phyloP scores from a whole-genome alignment of 2,329 filamentous ascomycete species.

The Camillea tinctor region DNA sequence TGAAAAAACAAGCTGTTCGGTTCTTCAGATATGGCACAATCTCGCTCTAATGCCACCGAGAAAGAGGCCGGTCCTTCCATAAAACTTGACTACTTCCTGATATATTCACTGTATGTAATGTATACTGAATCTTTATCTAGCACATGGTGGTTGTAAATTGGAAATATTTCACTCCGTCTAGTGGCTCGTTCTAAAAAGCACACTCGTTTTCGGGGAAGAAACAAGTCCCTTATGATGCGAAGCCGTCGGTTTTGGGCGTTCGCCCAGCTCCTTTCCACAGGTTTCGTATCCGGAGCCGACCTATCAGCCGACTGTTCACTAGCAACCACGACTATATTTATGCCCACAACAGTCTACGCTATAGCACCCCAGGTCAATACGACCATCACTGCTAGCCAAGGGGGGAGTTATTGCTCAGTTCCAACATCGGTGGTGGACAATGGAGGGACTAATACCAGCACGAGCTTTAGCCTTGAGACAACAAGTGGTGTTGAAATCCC shows the following conservation, averaged over 20 bases:
- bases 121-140: neutral
- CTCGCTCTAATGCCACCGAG: neutral
- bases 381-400: constrained; percentile 5
- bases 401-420: constrained; percentile 5
- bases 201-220: neutral
- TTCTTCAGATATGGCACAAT: constrained; percentile 11
- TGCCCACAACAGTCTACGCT: constrained; percentile 27
- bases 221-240: constrained; percentile 16
- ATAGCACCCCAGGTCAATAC: constrained; percentile 12
- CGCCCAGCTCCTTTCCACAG: constrained; percentile 18
- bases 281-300: constrained; percentile 16
- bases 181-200: neutral
- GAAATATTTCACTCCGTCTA: neutral
- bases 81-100: no score
- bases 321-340: constrained; percentile 27
- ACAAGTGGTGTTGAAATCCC: constrained; percentile 2
- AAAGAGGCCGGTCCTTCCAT: neutral
- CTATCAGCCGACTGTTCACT: constrained; percentile 17
- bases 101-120: neutral
- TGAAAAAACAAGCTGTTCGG: neutral
- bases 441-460: constrained; percentile 9
- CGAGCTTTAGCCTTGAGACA: constrained; percentile 4
- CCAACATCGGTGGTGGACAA: constrained; percentile 5
- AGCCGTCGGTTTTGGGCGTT: constrained; percentile 17
- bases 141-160: neutral